Percentiles rank a stretch among this genome's conserved stretches.
Evolutionary conservation across 2,329 filamentous ascomycete species (phyloP).

Genomic region (Colletotrichum ledebouriae): DNA sequence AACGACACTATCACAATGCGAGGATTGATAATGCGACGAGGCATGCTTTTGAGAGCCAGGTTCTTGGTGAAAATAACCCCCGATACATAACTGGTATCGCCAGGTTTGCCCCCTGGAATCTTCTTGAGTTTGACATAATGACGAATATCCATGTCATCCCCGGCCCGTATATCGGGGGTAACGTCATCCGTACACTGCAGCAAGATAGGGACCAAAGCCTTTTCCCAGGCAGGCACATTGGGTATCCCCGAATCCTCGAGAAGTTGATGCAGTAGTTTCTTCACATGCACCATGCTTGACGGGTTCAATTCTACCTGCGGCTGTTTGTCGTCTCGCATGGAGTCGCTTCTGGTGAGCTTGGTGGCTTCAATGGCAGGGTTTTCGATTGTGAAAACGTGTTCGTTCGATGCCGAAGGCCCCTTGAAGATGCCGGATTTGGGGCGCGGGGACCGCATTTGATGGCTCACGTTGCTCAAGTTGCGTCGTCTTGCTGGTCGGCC

Average conservation of each 20-base stretch:
- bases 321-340: conserved; percentile 80
- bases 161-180: conserved; percentile 88
- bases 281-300: conserved; percentile 89
- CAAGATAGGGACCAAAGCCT: conserved; percentile 89
- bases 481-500: conserved; percentile 77
- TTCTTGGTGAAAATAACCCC: conserved; percentile 99
- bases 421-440: conserved; percentile 70
- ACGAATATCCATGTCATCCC: conserved; percentile 96
- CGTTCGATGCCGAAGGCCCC: conserved; percentile 64
- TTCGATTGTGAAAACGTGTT: conserved; percentile 65
- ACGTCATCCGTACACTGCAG: conserved; percentile 94
- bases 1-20: conserved; percentile 95
- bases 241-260: conserved; percentile 82
- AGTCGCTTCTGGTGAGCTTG: conserved; percentile 80
- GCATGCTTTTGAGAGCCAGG: conserved; percentile 95
- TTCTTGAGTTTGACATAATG: conserved; percentile 99
- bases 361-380: conserved; percentile 58
- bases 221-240: conserved; percentile 85
- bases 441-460: conserved; percentile 81
- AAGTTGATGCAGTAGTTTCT: conserved; percentile 85
- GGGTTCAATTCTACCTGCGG: conserved; percentile 88
- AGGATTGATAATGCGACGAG: conserved; percentile 84
- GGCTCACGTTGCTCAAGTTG: conserved; percentile 87
- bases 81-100: conserved; percentile 95
- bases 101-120: conserved; percentile 88